These are phyloP conservation scores for Psilocybe cyanescens DNA, from an alignment of 768 basidiomycete genomes.

Conservation along the genomic window DNA sequence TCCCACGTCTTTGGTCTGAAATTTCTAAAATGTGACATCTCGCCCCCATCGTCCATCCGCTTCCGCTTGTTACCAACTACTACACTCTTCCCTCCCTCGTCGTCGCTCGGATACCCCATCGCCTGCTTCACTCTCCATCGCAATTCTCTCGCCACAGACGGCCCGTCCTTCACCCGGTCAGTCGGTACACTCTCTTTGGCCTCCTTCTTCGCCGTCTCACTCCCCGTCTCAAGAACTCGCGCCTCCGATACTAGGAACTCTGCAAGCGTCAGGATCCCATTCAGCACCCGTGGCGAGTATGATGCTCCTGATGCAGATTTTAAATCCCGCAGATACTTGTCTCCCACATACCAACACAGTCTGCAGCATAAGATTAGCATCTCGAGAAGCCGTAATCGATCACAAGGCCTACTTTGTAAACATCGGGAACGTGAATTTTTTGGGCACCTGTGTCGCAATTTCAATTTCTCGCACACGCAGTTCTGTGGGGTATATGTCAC, in stretches of 20 bases:
- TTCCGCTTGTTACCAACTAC: conserved; percentile 45
- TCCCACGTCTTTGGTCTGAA: conserved; percentile 77
- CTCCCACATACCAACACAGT: conserved; percentile 90
- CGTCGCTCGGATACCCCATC: conserved; percentile 67
- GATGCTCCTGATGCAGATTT: conserved; percentile 45
- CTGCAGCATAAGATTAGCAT: conserved; percentile 36
- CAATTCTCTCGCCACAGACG: conserved; percentile 81
- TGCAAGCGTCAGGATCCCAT: conserved; percentile 71
- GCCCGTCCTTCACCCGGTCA: conserved; percentile 82
- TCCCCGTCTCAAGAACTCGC: conserved; percentile 69
- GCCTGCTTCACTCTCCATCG: conserved; percentile 79
- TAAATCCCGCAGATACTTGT: conserved; percentile 77
- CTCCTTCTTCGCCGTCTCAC: conserved; percentile 74
- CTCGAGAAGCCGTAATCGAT: too few species aligned
- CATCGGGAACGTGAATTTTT: conserved; percentile 86
- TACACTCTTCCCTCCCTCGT: conserved; percentile 44
- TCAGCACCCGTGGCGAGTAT: conserved; percentile 59
- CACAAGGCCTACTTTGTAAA: conserved; percentile 62
- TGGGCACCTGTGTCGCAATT: conserved; percentile 89
- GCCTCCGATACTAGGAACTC: conserved; percentile 82
- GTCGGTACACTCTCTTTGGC: conserved; percentile 79
- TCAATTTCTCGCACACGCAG: conserved; percentile 90
- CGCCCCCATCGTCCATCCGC: conserved; percentile 39
- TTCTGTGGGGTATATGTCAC: conserved; percentile 49
- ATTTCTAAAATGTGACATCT: conserved; percentile 53